Evolutionary conservation across 2,329 filamentous ascomycete species (phyloP).

Genomic region (Torrubiellomyces zombiae): DNA sequence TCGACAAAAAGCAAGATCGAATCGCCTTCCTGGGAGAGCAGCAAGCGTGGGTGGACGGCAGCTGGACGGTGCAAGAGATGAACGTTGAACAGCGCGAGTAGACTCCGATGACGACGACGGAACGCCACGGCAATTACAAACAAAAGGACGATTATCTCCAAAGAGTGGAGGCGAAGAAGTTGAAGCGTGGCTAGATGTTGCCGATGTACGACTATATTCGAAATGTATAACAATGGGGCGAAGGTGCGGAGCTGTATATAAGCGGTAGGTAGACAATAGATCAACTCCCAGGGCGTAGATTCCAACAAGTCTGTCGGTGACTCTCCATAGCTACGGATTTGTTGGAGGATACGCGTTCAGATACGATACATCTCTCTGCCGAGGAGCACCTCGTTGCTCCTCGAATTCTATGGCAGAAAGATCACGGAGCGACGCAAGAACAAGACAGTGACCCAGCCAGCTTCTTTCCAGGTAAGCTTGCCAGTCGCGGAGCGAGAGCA

Average conservation of each 20-base stretch:
- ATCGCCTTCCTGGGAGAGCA: slow-evolving; percentile 68
- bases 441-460: no score
- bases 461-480: no score
- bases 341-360: slow-evolving; percentile 35
- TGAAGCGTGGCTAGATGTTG: no score
- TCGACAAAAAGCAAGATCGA: slow-evolving; percentile 42
- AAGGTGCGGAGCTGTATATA: no score
- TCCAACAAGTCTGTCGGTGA: no score
- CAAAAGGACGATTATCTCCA: no score
- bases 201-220: no score
- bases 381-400: slow-evolving; percentile 5
- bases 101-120: background rate
- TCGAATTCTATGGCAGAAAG: slow-evolving; percentile 38
- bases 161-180: no score
- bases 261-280: no score
- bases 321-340: background rate
- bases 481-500: slow-evolving; percentile 15
- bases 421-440: slow-evolving; percentile 47
- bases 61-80: slow-evolving; percentile 65
- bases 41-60: slow-evolving; percentile 57
- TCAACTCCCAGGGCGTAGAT: no score
- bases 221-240: no score
- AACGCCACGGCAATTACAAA: no score
- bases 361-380: slow-evolving; percentile 49
- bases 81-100: slow-evolving; percentile 25